Evolutionary conservation across 495 filamentous ascomycete species (phyloP).

Genomic region (Rhizodiscina lignyota): DNA sequence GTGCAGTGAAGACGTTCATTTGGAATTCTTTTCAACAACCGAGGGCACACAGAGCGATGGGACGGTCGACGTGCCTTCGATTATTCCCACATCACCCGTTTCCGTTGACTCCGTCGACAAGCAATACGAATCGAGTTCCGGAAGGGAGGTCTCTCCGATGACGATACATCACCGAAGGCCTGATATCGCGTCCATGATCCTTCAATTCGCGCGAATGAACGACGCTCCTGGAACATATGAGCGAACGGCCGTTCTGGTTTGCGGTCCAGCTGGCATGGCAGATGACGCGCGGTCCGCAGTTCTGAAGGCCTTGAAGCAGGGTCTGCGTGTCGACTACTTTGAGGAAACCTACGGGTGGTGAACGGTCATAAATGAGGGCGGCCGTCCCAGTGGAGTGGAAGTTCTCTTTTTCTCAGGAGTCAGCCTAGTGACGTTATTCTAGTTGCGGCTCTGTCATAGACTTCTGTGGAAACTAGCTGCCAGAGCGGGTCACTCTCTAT

Average conservation of each 20-base stretch:
- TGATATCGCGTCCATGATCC: not conserved
- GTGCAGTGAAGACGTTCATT: not conserved
- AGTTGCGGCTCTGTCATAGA: too few species aligned
- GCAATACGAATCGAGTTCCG: too few species aligned
- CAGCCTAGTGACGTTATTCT: too few species aligned
- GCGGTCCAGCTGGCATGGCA: slow-evolving; percentile 9
- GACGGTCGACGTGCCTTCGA: too few species aligned
- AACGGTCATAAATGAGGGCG: too few species aligned
- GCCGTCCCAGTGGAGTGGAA: too few species aligned
- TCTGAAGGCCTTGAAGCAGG: slow-evolving; percentile 2
- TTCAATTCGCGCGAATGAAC: not conserved
- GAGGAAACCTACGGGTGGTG: slow-evolving; percentile 6
- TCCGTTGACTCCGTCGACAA: too few species aligned
- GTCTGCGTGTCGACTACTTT: slow-evolving; percentile 8
- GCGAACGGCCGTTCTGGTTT: slow-evolving; percentile 7
- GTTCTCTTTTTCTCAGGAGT: too few species aligned
- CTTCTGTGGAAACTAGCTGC: too few species aligned
- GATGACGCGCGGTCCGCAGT: slow-evolving; percentile 5
- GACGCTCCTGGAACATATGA: not conserved
- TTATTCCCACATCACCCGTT: too few species aligned
- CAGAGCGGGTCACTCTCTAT: too few species aligned
- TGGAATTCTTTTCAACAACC: not conserved
- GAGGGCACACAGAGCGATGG: not conserved
- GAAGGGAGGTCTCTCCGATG: too few species aligned
- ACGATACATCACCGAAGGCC: slow-evolving; percentile 3